Conservation (phyloP, 345 rosid genomes). For the Camelina hispida region DNA sequence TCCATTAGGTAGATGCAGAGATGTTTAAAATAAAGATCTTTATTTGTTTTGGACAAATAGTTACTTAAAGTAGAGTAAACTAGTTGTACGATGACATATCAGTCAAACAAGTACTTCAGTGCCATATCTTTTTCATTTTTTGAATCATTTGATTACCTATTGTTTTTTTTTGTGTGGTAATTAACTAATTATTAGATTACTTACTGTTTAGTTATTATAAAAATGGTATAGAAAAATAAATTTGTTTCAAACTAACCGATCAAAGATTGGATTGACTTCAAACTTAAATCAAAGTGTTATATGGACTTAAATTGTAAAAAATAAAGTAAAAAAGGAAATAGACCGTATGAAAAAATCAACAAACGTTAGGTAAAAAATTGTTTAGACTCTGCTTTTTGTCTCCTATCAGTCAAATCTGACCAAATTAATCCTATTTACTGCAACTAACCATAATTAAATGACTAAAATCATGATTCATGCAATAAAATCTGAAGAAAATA, state of each 20-base stretch:
- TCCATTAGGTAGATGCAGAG: too few relatives aligned
- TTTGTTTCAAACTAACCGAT: not conserved
- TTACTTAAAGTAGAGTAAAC: too few relatives aligned
- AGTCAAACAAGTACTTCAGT: not conserved
- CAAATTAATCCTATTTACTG: constrained; percentile 1
- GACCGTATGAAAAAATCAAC: not conserved
- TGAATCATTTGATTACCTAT: too few relatives aligned
- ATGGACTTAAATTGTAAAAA: not conserved
- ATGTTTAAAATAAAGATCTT: too few relatives aligned
- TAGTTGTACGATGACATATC: too few relatives aligned
- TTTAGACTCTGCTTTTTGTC: not conserved
- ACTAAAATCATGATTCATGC: not conserved
- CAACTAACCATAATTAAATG: not conserved
- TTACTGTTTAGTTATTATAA: too few relatives aligned
- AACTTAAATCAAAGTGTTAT: too few relatives aligned
- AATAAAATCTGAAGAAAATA: not conserved
- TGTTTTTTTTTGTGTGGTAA: too few relatives aligned
- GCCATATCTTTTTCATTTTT: not conserved
- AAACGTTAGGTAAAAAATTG: constrained; percentile 22
- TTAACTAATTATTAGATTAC: too few relatives aligned
- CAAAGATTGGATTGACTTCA: not conserved
- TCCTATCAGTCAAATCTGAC: constrained; percentile 25
- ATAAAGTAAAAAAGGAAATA: not conserved
- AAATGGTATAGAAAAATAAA: too few relatives aligned
- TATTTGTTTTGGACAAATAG: too few relatives aligned